phyloP scores from a whole-genome alignment of 1,284 basidiomycete species.

The Marasmius oreades region DNA sequence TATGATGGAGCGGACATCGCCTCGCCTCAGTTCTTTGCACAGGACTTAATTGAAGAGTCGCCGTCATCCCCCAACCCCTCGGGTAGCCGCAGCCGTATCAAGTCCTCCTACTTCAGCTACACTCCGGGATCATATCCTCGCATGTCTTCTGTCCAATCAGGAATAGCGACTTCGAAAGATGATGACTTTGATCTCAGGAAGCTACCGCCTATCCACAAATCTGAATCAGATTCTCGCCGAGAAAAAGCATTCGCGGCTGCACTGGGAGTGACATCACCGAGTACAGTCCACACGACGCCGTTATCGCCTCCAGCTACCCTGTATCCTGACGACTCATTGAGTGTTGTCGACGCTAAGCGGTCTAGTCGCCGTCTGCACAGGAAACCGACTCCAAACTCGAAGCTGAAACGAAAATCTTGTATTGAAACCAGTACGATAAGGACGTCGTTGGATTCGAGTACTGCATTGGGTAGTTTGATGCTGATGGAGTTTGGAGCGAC shows the following conservation, averaged over 20 bases:
- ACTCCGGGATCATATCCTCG: conserved; percentile 53
- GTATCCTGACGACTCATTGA: conserved; percentile 70
- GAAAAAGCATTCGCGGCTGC: conserved; percentile 53
- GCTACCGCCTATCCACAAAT: conserved; percentile 32
- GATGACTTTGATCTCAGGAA: conserved; percentile 23
- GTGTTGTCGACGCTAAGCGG: conserved; percentile 43
- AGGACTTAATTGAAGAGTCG: conserved; percentile 25
- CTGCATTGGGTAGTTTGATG: conserved; percentile 57
- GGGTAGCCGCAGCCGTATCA: conserved; percentile 58
- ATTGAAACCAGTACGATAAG: conserved; percentile 19
- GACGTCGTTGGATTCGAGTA: conserved; percentile 36
- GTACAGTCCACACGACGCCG: conserved; percentile 27
- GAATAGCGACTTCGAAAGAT: conserved; percentile 25
- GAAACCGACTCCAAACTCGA: conserved; percentile 31
- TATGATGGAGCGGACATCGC: conserved; percentile 53
- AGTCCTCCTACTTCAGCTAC: conserved; percentile 55
- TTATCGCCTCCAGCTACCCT: conserved; percentile 56
- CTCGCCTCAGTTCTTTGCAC: conserved; percentile 35
- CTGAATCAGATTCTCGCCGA: conserved; percentile 41
- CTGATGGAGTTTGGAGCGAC: conserved; percentile 46
- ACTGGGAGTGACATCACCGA: conserved; percentile 46
- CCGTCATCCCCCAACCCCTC: conserved; percentile 26
- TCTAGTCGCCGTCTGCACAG: conserved; percentile 25
- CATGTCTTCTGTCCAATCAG: conserved; percentile 36
- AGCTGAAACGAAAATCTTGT: conserved; percentile 28